A percentile compares a stretch with the other conserved stretches of the same genome.
phyloP scores from a whole-genome alignment of 441 rosid genomes.

The Syzygium malaccense region DNA sequence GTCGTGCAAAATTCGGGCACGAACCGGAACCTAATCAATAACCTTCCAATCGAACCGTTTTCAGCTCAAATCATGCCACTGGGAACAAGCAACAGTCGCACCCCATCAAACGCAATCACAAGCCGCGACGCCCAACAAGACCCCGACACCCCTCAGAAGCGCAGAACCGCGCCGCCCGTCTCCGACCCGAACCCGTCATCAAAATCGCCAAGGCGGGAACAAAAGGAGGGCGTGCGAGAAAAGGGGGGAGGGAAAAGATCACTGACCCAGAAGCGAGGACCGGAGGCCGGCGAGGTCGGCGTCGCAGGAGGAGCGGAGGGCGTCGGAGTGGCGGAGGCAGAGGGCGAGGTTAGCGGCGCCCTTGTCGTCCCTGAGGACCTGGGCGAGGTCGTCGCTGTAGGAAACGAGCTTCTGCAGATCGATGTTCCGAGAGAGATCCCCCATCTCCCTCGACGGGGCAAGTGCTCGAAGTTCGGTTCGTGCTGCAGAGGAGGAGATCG shows the following conservation, averaged over 20 bases:
- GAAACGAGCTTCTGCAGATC: slow-evolving; percentile 39
- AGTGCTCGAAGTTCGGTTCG: not conserved
- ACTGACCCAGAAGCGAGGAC: slow-evolving; percentile 31
- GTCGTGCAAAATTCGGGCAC: not conserved
- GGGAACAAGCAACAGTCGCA: not conserved
- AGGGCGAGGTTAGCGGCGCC: slow-evolving; percentile 30
- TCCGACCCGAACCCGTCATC: not conserved
- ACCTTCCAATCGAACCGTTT: not conserved
- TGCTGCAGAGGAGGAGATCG: not conserved
- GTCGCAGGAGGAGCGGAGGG: slow-evolving; percentile 35
- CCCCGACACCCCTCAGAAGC: not conserved
- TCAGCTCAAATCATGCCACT: not conserved
- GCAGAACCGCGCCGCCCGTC: not conserved
- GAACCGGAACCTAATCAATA: not conserved
- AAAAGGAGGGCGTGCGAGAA: not conserved
- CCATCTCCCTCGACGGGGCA: slow-evolving; percentile 24
- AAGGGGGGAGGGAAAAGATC: not conserved
- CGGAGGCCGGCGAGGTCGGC: slow-evolving; percentile 25
- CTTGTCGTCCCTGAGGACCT: slow-evolving; percentile 37
- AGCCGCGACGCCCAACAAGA: not conserved
- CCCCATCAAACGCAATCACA: not conserved
- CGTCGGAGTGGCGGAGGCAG: slow-evolving; percentile 25
- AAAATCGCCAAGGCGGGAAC: not conserved
- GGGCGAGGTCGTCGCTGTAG: slow-evolving; percentile 43
- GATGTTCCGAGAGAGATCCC: slow-evolving; percentile 22